Evolutionary conservation across 192 early-diverging fungal genomes (phyloP).

Genomic region (Backusella psychrophila): DNA sequence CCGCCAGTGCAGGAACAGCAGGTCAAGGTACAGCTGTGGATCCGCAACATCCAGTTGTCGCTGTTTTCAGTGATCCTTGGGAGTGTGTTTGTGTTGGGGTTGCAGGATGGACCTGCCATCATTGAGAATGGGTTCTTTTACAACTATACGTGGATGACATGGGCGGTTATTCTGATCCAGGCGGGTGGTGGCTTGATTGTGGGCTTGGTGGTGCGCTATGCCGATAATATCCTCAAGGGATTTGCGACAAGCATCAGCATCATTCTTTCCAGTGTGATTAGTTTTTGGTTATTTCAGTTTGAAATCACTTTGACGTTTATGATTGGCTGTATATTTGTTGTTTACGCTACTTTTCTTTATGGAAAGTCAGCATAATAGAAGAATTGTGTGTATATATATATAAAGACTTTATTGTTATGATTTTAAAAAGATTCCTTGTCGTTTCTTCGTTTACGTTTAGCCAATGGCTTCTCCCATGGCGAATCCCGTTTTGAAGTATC

Average conservation of each 20-base stretch:
- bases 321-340: slow-evolving; percentile 64
- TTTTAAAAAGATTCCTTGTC: neutral
- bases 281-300: slow-evolving; percentile 83
- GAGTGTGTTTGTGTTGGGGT: slow-evolving; percentile 71
- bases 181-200: slow-evolving; percentile 92
- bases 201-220: slow-evolving; percentile 93
- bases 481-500: slow-evolving; percentile 61
- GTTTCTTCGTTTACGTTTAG: slow-evolving; percentile 9
- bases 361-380: slow-evolving; percentile 25
- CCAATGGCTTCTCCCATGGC: slow-evolving; percentile 28
- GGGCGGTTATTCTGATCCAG: slow-evolving; percentile 77
- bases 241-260: slow-evolving; percentile 97
- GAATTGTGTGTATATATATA: neutral
- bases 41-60: slow-evolving; percentile 87
- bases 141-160: slow-evolving; percentile 82
- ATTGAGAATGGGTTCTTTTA: slow-evolving; percentile 80
- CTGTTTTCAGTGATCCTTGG: slow-evolving; percentile 78
- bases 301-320: slow-evolving; percentile 67
- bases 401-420: too few relatives aligned
- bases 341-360: slow-evolving; percentile 74
- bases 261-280: slow-evolving; percentile 82
- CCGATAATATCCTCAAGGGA: slow-evolving; percentile 97
- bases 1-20: neutral
- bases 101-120: slow-evolving; percentile 73
- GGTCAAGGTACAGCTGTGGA: slow-evolving; percentile 70